These are phyloP conservation scores for Bacidia gigantensis DNA, from an alignment of 495 filamentous ascomycete genomes.

Conservation along the genomic window DNA sequence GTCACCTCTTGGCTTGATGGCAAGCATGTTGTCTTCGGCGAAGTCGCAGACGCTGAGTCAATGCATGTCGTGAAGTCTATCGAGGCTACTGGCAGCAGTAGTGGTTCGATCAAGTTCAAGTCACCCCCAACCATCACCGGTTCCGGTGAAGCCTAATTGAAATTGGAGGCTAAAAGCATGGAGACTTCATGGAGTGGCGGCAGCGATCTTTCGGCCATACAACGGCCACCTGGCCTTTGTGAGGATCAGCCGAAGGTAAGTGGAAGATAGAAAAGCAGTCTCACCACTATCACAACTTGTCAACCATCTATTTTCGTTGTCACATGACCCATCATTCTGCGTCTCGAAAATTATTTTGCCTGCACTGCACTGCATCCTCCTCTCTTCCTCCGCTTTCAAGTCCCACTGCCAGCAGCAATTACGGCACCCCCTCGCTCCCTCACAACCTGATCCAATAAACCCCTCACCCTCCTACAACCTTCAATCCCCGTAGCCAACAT, in stretches of 20 bases:
- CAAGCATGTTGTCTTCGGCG: constrained; percentile 97
- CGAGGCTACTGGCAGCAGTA: constrained; percentile 52
- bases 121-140: constrained; percentile 56
- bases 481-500: constrained; percentile 88
- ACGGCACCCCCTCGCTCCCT: constrained; percentile 48
- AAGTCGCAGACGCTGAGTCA: constrained; percentile 60
- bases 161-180: neutral
- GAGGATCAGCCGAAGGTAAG: neutral
- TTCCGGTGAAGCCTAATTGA: constrained; percentile 39
- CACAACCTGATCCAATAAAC: constrained; percentile 59
- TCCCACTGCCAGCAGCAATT: constrained; percentile 31
- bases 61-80: constrained; percentile 54
- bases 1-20: constrained; percentile 82
- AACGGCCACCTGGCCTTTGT: neutral
- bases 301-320: no score
- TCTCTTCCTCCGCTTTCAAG: neutral
- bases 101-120: constrained; percentile 45
- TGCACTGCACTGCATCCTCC: constrained; percentile 37
- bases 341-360: neutral
- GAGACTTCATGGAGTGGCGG: neutral
- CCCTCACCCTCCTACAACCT: constrained; percentile 74
- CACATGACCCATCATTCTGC: neutral
- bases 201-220: neutral
- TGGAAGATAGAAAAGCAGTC: neutral
- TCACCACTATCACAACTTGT: neutral